These are phyloP conservation scores for Viola odorata DNA, from an alignment of 345 rosid genomes.

Conservation along the genomic window DNA sequence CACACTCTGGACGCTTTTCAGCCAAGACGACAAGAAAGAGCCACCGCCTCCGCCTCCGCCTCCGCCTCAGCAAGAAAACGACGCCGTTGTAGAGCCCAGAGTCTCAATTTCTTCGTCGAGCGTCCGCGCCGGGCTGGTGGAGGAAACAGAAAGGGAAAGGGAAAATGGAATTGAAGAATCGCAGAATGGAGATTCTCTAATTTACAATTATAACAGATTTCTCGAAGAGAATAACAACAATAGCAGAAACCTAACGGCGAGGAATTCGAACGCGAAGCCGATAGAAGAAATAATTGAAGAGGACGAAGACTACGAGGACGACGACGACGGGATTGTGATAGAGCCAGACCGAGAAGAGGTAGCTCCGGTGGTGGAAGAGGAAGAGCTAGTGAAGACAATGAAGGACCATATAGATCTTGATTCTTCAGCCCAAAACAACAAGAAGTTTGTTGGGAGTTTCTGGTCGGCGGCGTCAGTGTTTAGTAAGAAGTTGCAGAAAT, in stretches of 20 bases:
- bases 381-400: slow-evolving; percentile 60
- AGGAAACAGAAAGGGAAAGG: slow-evolving; percentile 41
- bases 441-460: slow-evolving; percentile 74
- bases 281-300: slow-evolving; percentile 56
- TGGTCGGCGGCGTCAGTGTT: slow-evolving; percentile 99
- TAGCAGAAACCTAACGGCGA: slow-evolving; percentile 16
- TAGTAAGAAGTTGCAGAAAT: slow-evolving; percentile 91
- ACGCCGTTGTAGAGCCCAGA: slow-evolving; percentile 29
- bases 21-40: slow-evolving; percentile 56
- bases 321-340: slow-evolving; percentile 12
- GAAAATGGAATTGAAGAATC: slow-evolving; percentile 30
- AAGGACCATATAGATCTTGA: slow-evolving; percentile 94
- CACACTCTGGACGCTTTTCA: slow-evolving; percentile 73
- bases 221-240: slow-evolving; percentile 34
- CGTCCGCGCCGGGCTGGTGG: slow-evolving; percentile 36
- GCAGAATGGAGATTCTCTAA: slow-evolving; percentile 16
- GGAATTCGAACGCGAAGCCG: slow-evolving; percentile 28
- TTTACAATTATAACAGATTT: slow-evolving; percentile 14
- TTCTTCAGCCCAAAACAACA: slow-evolving; percentile 60
- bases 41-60: slow-evolving; percentile 21
- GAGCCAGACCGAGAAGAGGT: slow-evolving; percentile 12
- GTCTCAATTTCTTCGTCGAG: slow-evolving; percentile 31
- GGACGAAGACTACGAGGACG: slow-evolving; percentile 28
- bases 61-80: slow-evolving; percentile 13
- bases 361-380: slow-evolving; percentile 18